Conservation (phyloP, 441 rosid genomes). For the Codiaeum variegatum region DNA sequence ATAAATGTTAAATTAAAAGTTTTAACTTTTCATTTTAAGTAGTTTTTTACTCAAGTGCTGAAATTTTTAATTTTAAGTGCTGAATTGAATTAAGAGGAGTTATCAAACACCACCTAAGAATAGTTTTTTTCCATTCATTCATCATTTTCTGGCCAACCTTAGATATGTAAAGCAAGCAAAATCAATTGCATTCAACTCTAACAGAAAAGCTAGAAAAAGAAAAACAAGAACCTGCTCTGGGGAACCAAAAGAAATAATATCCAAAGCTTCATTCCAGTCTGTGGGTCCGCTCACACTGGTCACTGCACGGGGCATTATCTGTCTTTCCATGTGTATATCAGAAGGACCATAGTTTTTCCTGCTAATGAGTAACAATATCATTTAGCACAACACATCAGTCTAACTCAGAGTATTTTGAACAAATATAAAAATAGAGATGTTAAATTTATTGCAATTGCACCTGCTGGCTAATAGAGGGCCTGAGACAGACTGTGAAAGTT, state of each 20-base stretch:
- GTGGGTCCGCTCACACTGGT: slow-evolving; percentile 63
- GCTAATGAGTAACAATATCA: slow-evolving; percentile 17
- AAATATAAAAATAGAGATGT: not conserved
- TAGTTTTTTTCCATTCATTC: not conserved
- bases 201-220: not conserved
- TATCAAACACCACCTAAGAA: too few relatives aligned
- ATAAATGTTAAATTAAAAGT: too few relatives aligned
- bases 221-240: slow-evolving; percentile 78
- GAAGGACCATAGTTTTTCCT: slow-evolving; percentile 73
- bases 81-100: too few relatives aligned
- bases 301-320: slow-evolving; percentile 46
- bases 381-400: slow-evolving; percentile 5
- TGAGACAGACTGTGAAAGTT: slow-evolving; percentile 59
- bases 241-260: slow-evolving; percentile 87
- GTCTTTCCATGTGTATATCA: slow-evolving; percentile 71
- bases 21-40: too few relatives aligned
- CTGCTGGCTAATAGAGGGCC: slow-evolving; percentile 57
- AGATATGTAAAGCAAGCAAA: not conserved
- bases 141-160: not conserved
- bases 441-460: slow-evolving; percentile 29
- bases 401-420: not conserved
- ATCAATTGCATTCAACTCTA: not conserved
- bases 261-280: slow-evolving; percentile 98
- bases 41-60: too few relatives aligned
- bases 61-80: too few relatives aligned